Conservation (phyloP, 2,329 filamentous ascomycete species). For the Fusarium buxicola region DNA sequence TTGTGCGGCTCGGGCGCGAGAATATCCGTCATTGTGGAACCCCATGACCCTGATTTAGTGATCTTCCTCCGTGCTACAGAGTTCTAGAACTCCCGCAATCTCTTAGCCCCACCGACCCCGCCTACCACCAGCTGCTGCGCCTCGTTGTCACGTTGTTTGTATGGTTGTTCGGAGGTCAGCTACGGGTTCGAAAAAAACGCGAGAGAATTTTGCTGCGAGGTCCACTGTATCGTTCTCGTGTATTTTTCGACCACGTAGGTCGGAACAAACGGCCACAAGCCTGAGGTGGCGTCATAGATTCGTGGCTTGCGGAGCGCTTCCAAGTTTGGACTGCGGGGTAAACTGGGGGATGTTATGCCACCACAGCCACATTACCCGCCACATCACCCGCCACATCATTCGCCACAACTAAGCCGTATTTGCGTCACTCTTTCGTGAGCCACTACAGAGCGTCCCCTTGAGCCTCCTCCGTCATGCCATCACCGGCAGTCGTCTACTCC, state of each 20-base stretch:
- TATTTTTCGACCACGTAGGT: too few species aligned
- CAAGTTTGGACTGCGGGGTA: constrained; percentile 35
- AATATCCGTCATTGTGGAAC: constrained; percentile 36
- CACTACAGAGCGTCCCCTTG: constrained; percentile 17
- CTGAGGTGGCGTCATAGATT: constrained; percentile 37
- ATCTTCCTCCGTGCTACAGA: constrained; percentile 5
- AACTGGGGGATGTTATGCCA: constrained; percentile 42
- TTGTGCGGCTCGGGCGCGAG: constrained; percentile 4
- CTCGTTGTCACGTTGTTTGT: constrained; percentile 18
- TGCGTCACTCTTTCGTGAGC: constrained; percentile 24
- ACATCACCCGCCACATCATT: too few species aligned
- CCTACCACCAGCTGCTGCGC: constrained; percentile 5
- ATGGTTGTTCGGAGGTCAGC: background rate
- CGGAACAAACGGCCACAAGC: constrained; percentile 21
- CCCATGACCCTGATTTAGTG: constrained; percentile 33
- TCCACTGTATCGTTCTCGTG: too few species aligned
- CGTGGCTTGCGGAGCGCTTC: constrained; percentile 24
- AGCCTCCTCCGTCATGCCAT: constrained; percentile 39
- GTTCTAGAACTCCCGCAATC: constrained; percentile 31
- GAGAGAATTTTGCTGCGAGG: too few species aligned
- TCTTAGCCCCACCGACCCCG: constrained; percentile 10
- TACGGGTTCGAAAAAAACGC: too few species aligned
- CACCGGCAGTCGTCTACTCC: constrained; percentile 27
- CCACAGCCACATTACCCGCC: constrained; percentile 41
- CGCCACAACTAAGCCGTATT: constrained; percentile 26